These are phyloP conservation scores for Leishmania aethiopica DNA, from an alignment of 208 protist genomes.

Conservation along the genomic window DNA sequence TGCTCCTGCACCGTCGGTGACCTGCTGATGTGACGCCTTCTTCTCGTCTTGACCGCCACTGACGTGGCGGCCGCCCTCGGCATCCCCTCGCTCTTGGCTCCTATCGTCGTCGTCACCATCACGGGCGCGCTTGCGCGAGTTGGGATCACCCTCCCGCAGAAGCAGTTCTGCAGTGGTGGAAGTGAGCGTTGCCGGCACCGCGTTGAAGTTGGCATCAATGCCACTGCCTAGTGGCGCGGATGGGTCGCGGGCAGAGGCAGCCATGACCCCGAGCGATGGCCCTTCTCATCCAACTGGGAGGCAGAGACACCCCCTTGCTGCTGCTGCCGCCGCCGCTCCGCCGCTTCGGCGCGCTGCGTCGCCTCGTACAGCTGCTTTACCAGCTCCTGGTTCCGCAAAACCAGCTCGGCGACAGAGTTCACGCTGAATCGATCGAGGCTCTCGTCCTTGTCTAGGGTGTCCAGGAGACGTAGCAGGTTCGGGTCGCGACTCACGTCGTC, in stretches of 20 bases:
- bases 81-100: not conserved
- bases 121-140: conserved; percentile 3
- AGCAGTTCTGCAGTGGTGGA: conserved; percentile 10
- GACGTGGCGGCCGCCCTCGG: not conserved
- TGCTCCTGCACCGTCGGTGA: not conserved
- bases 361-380: conserved; percentile 65
- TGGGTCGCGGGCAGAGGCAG: not conserved
- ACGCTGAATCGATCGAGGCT: conserved; percentile 64
- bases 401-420: conserved; percentile 66
- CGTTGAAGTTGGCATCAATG: not conserved
- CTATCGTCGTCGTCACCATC: not conserved
- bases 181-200: conserved; percentile 13
- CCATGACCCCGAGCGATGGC: conserved; percentile 9
- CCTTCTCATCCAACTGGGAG: conserved; percentile 19
- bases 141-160: not conserved
- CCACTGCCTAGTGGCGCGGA: not conserved
- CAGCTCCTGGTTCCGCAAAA: conserved; percentile 81
- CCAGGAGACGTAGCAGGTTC: conserved; percentile 47
- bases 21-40: not conserved
- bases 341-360: conserved; percentile 46
- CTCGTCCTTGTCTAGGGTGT: conserved; percentile 63
- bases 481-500: conserved; percentile 35
- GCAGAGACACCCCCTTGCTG: not conserved
- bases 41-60: not conserved
- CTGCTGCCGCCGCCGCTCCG: conserved; percentile 5